Evolutionary conservation across 1,284 basidiomycete species (phyloP).

Genomic region (Rhodofomes roseus): DNA sequence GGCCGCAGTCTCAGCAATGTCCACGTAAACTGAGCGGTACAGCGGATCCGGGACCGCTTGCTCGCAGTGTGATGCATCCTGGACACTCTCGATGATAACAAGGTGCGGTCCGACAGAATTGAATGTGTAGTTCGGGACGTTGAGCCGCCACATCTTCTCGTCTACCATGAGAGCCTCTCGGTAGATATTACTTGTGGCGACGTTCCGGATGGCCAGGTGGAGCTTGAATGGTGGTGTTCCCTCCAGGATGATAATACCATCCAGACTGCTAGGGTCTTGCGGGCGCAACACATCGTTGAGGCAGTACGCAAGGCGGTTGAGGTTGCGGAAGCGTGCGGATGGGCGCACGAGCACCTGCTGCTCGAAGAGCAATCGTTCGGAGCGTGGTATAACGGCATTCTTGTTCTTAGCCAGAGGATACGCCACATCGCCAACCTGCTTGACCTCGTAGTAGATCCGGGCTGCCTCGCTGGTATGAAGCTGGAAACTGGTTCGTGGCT

Average conservation of each 20-base stretch:
- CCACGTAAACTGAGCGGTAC: slow-evolving; percentile 67
- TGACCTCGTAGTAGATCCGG: slow-evolving; percentile 85
- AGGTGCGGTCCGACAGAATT: slow-evolving; percentile 78
- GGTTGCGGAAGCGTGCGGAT: slow-evolving; percentile 70
- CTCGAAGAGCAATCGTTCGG: slow-evolving; percentile 70
- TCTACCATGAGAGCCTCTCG: slow-evolving; percentile 55
- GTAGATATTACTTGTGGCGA: slow-evolving; percentile 62
- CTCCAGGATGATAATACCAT: slow-evolving; percentile 61
- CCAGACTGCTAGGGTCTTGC: slow-evolving; percentile 45
- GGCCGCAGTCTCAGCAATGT: slow-evolving; percentile 92
- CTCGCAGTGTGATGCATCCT: slow-evolving; percentile 78
- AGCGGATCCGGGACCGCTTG: slow-evolving; percentile 67
- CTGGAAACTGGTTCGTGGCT: slow-evolving; percentile 79
- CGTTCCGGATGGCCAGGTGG: slow-evolving; percentile 71
- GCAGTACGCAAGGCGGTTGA: slow-evolving; percentile 71
- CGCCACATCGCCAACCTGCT: slow-evolving; percentile 83
- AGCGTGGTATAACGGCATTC: slow-evolving; percentile 56
- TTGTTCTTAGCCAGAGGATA: slow-evolving; percentile 73
- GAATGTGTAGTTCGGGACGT: slow-evolving; percentile 72
- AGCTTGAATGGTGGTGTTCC: slow-evolving; percentile 90
- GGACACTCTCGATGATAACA: slow-evolving; percentile 71
- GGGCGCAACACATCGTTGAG: slow-evolving; percentile 64
- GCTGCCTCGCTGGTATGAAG: slow-evolving; percentile 79
- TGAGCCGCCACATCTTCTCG: slow-evolving; percentile 70
- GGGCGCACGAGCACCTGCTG: slow-evolving; percentile 80